Base-by-base conservation (phyloP, 176 grass and related monocot species). In the Puccinellia tenuiflora region DNA sequence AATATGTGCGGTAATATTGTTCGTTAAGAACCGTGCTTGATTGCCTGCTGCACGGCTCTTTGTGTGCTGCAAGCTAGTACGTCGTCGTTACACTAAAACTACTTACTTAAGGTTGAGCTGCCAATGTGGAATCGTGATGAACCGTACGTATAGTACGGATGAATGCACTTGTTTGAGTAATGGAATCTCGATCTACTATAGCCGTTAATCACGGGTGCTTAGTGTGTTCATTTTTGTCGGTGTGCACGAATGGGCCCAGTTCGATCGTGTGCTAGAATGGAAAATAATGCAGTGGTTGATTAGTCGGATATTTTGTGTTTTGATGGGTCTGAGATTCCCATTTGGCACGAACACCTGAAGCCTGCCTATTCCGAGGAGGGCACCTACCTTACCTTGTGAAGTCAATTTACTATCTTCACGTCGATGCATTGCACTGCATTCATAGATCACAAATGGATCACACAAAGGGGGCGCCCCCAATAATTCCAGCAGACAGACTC, bases 401-500 rank as follows among this genome's bases (percentile, higher is more conserved):
- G 4, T 17, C 26, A 7, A 26, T 25, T 40, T 64, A 48, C 77
- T 62, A 5, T n/a, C 30, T 45, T 56, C 72, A 77, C 73, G 25
- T 22, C 7, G 6, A 68, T 54, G 78, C 28, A 28, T 16, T 7
- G 50, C 21, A 25, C n/a, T 28, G 52, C 53, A 56, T 7, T 25
- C 22, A 25, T 59, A 30, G 60, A 63, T 31, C 24, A 3, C 6
- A 17, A 46, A 25, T 68, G 79, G 46, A 68, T 76, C 47, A 42
- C 34, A 18, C 46, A 66, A 9, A 17, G 45, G 31, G 30, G 12
- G 3, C 17, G 15, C 48, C 42, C 37, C 42, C 43, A 76, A 76
- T 76, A 56, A 87, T 76, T 75, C 66, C 14, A 25, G 25, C 68
- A 42, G 48, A 53, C 85, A 82, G 20, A 37, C 20, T 22, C 26